Evolutionary conservation across 2,329 filamentous ascomycete species (phyloP), one percentile per base, ranked within the genome.

Genomic region (Monascus ruber): DNA sequence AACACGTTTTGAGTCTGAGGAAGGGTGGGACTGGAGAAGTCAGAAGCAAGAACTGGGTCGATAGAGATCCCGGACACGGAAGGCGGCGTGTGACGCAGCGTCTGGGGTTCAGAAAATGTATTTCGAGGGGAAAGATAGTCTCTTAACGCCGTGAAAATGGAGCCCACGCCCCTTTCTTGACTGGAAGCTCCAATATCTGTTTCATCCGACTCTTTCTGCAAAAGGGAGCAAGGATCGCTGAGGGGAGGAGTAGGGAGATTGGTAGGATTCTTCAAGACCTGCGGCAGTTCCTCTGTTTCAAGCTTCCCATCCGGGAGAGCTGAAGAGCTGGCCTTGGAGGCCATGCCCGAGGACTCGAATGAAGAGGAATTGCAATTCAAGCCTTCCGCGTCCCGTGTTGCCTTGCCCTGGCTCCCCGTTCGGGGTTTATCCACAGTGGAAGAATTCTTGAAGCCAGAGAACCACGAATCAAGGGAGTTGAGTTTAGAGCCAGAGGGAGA

Each of bases 1-100:
- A 50, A 49, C 38, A 53, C 56, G 51, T 73, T 72, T 57, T 69
- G 68, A 47, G 70, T 63, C 56, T 60, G 63, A 62, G 66, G 68
- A 53, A 71, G 70, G 56, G 71, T 73, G 47, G 81, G 81, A 45
- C 80, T 82, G 51, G 80, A 84, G 50, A 85, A 73, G 60, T 85
- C 76, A 49, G 72, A 69, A 58, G 79, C 80, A 64, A 77, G 71
- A 53, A 83, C 77, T 54, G 69, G 74, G 51, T 74, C 74, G 49
- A 76, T 77, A 51, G 81, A 73, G 53, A 81, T 69, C 56, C 72
- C 76, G 49, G 79, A 77, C 52, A 83, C 68, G 50, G 82, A 77
- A 50, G 73, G 55, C 36, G 64, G 66, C 46, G 65, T 65, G 47
- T 68, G 65, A 54, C 65, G 64, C 40, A 60, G 61, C 47, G 59